phyloP scores from a whole-genome alignment of 2,329 filamentous ascomycete species.

The Parastagonospora avenae region DNA sequence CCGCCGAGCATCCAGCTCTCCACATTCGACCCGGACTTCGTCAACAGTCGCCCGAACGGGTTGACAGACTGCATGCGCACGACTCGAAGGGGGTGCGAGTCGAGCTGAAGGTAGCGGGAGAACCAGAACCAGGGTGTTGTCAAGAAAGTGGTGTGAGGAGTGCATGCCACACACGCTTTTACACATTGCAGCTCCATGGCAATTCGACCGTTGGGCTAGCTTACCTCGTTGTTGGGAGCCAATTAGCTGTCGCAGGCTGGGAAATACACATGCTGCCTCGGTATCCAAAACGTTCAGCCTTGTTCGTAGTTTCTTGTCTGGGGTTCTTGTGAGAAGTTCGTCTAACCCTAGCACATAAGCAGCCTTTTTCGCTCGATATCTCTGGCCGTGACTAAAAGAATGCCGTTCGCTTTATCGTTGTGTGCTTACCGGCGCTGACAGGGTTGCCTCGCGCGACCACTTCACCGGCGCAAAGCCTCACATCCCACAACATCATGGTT shows the following conservation, averaged over 20 bases:
- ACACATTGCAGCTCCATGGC: too few species aligned
- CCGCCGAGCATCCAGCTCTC: neutral
- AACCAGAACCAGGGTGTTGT: too few species aligned
- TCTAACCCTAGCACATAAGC: too few species aligned
- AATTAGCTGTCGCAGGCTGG: neutral
- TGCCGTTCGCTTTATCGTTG: too few species aligned
- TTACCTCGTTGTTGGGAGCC: conserved; percentile 5
- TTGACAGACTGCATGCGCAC: neutral
- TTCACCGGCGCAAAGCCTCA: too few species aligned
- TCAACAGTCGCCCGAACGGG: neutral
- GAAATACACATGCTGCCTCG: neutral
- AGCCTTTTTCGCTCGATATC: too few species aligned
- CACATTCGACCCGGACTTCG: neutral
- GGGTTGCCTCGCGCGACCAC: too few species aligned
- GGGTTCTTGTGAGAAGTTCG: too few species aligned
- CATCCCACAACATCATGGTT: neutral
- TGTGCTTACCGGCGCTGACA: too few species aligned
- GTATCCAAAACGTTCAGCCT: neutral
- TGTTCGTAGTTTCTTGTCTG: too few species aligned
- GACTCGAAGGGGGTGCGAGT: neutral
- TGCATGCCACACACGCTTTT: neutral
- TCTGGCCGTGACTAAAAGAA: too few species aligned
- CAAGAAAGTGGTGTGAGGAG: neutral
- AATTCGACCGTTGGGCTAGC: conserved; percentile 1
- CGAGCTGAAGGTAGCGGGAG: neutral